Evolutionary conservation across 805 yeast species (phyloP).

Genomic region (Metschnikowia sp.): DNA sequence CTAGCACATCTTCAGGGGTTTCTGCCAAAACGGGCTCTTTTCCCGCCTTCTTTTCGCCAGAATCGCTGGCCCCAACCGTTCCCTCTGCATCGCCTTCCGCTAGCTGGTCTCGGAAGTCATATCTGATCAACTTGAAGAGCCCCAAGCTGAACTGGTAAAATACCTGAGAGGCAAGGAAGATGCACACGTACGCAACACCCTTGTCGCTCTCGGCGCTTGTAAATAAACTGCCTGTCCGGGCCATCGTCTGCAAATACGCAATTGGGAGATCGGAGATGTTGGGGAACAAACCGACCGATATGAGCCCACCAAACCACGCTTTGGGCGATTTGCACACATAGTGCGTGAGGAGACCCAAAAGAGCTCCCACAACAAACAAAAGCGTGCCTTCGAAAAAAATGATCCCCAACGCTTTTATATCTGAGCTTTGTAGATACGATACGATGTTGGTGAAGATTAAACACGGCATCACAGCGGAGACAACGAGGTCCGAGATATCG

Average conservation of each 20-base stretch:
- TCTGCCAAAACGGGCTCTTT: background rate
- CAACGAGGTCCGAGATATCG: conserved; percentile 66
- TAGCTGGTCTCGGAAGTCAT: conserved; percentile 56
- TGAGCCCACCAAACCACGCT: conserved; percentile 72
- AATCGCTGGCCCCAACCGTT: background rate
- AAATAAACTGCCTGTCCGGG: conserved; percentile 55
- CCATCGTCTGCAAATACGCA: conserved; percentile 74
- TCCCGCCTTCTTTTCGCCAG: background rate
- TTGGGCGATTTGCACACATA: conserved; percentile 59
- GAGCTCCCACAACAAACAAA: conserved; percentile 49
- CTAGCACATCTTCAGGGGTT: background rate
- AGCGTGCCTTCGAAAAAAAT: conserved; percentile 47
- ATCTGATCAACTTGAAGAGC: conserved; percentile 61
- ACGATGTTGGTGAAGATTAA: conserved; percentile 74
- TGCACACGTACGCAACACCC: conserved; percentile 83
- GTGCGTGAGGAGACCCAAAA: conserved; percentile 44
- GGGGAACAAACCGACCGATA: conserved; percentile 72
- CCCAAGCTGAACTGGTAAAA: conserved; percentile 75
- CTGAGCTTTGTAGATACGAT: conserved; percentile 58
- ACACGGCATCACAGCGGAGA: conserved; percentile 69
- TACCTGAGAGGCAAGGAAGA: conserved; percentile 67
- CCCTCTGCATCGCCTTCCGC: background rate
- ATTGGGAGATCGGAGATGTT: conserved; percentile 82
- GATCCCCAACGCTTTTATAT: conserved; percentile 69
- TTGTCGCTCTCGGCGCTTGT: conserved; percentile 56